Percentiles rank a stretch among this genome's conserved stretches.
These are phyloP conservation scores for Chamaecyparis obtusa DNA, from an alignment of 75 land plant genomes.

Conservation along the genomic window DNA sequence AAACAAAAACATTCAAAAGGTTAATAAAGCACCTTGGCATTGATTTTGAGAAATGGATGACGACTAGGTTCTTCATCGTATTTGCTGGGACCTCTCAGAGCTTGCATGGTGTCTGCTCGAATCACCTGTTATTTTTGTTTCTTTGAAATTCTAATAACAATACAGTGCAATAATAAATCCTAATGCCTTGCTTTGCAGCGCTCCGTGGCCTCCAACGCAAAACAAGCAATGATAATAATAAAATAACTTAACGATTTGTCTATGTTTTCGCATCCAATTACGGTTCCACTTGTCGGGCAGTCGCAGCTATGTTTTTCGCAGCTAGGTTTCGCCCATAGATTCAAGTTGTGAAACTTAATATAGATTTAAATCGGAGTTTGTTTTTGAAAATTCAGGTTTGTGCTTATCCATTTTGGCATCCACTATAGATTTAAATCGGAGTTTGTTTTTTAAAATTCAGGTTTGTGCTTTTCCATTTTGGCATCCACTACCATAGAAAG, in stretches of 20 bases:
- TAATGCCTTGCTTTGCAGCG: neutral
- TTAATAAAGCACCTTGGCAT: constrained; percentile 52
- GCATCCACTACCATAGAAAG: neutral
- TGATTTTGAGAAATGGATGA: constrained; percentile 65
- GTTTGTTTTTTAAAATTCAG: neutral
- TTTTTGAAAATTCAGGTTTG: too few relatives aligned
- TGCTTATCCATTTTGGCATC: neutral
- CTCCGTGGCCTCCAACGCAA: neutral
- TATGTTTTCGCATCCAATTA: neutral
- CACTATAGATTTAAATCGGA: too few relatives aligned
- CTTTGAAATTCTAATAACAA: neutral
- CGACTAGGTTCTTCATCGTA: constrained; percentile 81
- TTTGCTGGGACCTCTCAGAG: constrained; percentile 53
- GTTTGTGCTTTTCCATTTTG: neutral
- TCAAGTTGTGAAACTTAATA: neutral
- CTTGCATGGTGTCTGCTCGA: constrained; percentile 31
- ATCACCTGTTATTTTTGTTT: neutral
- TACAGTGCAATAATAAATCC: neutral
- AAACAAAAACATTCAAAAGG: neutral
- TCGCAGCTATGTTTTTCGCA: neutral
- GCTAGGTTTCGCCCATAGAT: neutral
- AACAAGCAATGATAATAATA: neutral
- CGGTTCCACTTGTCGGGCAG: neutral
- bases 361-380: neutral
- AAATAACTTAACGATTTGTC: neutral